Base-by-base conservation (phyloP, 2,329 filamentous ascomycete genomes). In the Byssothecium circinans region DNA sequence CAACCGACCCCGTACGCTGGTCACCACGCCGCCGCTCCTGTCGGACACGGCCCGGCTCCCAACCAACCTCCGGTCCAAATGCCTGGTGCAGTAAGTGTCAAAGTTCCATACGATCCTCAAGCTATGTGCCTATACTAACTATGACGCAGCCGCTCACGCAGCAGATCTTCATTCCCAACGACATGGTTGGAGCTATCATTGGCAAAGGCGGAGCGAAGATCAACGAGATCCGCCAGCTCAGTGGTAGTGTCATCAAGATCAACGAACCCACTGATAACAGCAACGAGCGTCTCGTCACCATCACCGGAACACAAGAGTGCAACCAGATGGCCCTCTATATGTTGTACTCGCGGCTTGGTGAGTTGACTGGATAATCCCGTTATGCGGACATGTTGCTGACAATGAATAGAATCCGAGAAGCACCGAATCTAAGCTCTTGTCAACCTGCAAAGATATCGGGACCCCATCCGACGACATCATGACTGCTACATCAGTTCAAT, bases 281-380 rank as follows among this genome's bases (percentile, higher is more conserved):
- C 80, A 99, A 97, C 67, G 94, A 99, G 78, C 87, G 94, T 54
- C 79, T 99, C 50, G 94, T 99, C 48, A 99, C 94, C 14, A 95
- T 99, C 61, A 96, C 94, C 2, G 94, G 94, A 56, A 97, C 94
- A 5, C 91, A 95, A 64, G 94, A 99, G 75, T 96, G 91, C 79
- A 99, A 99, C 76, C 89, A 96, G 67, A 97, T 99, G 91, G 94
- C 94, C n/a, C 77, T 99, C 46, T 99, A 97, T 76, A 96, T 99
- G 91, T 83, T 99, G 45, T 99, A 99, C 75, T 95, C 90, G 50
- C 85, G 94, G 80, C 87, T 99, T 71, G 94, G 94, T 96, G 67
- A 75, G 80, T 75, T 42, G 8, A 22, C 41, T 23, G 39, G 45
- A 25, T 37, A 51, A 22, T n/a, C n/a, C n/a, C 20, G 43, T 19